Conservation (phyloP, 495 filamentous ascomycete genomes). For the Xanthoparmelia taractica region DNA sequence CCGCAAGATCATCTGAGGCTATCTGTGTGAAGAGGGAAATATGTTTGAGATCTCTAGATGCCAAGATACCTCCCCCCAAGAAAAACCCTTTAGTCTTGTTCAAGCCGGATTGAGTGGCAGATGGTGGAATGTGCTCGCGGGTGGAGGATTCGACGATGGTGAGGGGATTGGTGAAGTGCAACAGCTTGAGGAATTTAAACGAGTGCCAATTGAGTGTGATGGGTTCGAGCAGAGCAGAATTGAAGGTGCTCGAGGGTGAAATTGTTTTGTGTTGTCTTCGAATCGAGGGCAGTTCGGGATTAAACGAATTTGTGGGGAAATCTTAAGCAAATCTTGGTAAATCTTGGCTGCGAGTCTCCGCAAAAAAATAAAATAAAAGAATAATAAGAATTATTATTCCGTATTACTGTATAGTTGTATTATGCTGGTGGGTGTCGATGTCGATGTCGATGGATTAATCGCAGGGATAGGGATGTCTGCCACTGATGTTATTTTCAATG, state of each 20-base stretch:
- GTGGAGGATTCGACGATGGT: neutral
- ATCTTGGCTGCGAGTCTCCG: neutral
- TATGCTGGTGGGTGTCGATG: no score
- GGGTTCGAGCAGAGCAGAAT: no score
- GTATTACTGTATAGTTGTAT: no score
- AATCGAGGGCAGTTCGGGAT: neutral
- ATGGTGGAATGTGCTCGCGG: neutral
- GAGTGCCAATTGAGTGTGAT: no score
- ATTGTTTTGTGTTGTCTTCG: neutral
- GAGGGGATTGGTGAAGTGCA: neutral
- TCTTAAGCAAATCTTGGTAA: neutral
- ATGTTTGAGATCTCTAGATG: neutral
- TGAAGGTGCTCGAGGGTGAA: no score
- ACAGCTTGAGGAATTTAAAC: neutral
- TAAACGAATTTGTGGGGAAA: slow-evolving; percentile 5
- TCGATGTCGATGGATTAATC: no score
- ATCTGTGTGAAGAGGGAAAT: neutral
- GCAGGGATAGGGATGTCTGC: no score
- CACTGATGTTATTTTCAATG: no score
- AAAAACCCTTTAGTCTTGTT: neutral
- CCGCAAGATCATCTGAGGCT: slow-evolving; percentile 20
- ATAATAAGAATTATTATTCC: no score
- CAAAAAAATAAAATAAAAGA: no score
- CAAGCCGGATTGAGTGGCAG: neutral
- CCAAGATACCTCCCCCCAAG: neutral